Percentiles rank a stretch among this genome's conserved stretches.
Conservation (phyloP, 441 rosid species). For the Adansonia rubrostipa region DNA sequence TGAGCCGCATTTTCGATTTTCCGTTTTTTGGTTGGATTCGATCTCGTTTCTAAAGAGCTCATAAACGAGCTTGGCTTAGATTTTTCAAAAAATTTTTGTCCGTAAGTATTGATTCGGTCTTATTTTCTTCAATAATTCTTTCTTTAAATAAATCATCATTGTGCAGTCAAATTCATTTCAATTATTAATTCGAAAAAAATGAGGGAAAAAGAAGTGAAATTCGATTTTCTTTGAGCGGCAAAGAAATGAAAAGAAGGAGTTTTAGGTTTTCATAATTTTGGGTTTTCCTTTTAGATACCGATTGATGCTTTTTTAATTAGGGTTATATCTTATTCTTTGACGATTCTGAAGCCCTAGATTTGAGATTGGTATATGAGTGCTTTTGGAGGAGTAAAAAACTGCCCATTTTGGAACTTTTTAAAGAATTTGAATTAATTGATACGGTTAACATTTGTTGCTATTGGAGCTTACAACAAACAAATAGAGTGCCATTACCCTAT, state of each 20-base stretch:
- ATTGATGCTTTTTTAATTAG: slow-evolving; percentile 9
- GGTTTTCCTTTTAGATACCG: slow-evolving; percentile 6
- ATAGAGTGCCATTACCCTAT: neutral
- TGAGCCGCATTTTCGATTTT: slow-evolving; percentile 15
- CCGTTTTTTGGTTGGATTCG: slow-evolving; percentile 37
- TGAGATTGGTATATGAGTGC: slow-evolving; percentile 18
- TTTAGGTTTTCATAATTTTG: slow-evolving; percentile 14
- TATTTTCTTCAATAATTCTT: neutral
- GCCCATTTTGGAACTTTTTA: neutral
- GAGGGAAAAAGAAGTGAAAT: neutral
- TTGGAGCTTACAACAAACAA: neutral
- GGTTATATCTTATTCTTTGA: neutral
- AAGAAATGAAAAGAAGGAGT: neutral
- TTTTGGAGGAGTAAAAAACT: slow-evolving; percentile 1
- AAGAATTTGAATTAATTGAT: slow-evolving; percentile 20
- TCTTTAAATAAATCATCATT: slow-evolving; percentile 2
- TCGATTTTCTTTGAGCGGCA: slow-evolving; percentile 17
- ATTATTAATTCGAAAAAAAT: slow-evolving; percentile 10
- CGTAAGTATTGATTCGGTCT: slow-evolving; percentile 29
- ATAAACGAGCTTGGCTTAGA: slow-evolving; percentile 30
- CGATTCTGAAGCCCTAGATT: neutral
- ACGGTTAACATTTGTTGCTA: slow-evolving; percentile 3
- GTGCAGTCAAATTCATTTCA: neutral
- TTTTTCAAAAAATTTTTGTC: neutral
- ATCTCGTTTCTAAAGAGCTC: slow-evolving; percentile 42